Percentiles rank a stretch among this genome's conserved stretches.
These are phyloP conservation scores for Sindora glabra DNA, from an alignment of 306 rosid genomes.

Conservation along the genomic window DNA sequence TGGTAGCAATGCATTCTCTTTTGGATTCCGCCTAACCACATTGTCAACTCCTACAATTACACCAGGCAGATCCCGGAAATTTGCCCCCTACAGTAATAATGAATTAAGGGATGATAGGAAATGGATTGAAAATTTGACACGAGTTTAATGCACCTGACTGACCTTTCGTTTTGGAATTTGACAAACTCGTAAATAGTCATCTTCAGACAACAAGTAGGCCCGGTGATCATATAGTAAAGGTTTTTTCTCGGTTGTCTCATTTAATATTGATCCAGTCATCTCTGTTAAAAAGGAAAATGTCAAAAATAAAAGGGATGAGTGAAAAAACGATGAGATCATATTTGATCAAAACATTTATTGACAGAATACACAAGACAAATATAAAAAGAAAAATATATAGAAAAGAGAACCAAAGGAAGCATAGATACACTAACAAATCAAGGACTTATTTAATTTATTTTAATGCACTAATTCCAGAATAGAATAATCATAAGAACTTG, in stretches of 20 bases:
- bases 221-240: conserved; percentile 63
- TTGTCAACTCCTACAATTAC: conserved; percentile 73
- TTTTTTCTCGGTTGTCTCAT: conserved; percentile 14
- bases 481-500: neutral
- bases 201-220: conserved; percentile 40
- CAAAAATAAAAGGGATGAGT: too few species aligned
- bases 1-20: conserved; percentile 40
- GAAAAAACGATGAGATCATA: too few species aligned
- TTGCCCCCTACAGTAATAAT: conserved; percentile 63
- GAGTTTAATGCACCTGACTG: conserved; percentile 5
- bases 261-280: conserved; percentile 50
- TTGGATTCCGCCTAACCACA: conserved; percentile 66
- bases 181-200: conserved; percentile 70
- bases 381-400: neutral
- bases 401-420: neutral
- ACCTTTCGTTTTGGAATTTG: conserved; percentile 92
- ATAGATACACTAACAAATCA: neutral
- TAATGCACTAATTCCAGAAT: neutral
- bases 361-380: neutral
- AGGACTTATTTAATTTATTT: neutral
- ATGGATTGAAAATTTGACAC: conserved; percentile 14
- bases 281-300: too few species aligned
- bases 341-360: too few species aligned
- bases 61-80: conserved; percentile 92
- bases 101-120: conserved; percentile 5